Percentiles rank a stretch among this genome's conserved stretches.
phyloP scores from a whole-genome alignment of 495 filamentous ascomycete species.

The Lophiostoma macrostomum region DNA sequence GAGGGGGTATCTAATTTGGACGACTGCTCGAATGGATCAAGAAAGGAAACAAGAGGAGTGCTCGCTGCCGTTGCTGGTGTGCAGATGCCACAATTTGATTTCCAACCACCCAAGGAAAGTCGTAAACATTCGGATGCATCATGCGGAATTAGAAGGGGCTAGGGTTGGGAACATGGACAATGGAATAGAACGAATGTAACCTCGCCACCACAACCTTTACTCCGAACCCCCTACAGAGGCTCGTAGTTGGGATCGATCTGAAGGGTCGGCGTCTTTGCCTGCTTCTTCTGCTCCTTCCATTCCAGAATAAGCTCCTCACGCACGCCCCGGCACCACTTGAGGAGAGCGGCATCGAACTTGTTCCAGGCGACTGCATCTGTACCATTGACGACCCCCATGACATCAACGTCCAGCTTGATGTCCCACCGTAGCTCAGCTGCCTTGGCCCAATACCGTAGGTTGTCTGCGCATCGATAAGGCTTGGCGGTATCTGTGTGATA shows the following conservation, averaged over 20 bases:
- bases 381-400: slow-evolving; percentile 76
- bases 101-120: slow-evolving; percentile 1
- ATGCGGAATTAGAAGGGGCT: slow-evolving; percentile 8
- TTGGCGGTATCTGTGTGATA: slow-evolving; percentile 89
- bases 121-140: slow-evolving; percentile 22
- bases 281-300: slow-evolving; percentile 47
- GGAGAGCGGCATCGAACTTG: slow-evolving; percentile 74
- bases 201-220: neutral
- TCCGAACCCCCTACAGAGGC: neutral
- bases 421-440: slow-evolving; percentile 95
- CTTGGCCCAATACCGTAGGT: slow-evolving; percentile 92
- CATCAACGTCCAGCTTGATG: slow-evolving; percentile 76
- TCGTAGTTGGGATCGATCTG: slow-evolving; percentile 28
- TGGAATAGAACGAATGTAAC: slow-evolving; percentile 2
- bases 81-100: too few relatives aligned
- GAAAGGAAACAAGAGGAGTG: too few relatives aligned
- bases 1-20: neutral
- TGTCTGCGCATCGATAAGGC: slow-evolving; percentile 90
- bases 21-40: too few relatives aligned
- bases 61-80: too few relatives aligned
- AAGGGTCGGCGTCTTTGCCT: slow-evolving; percentile 33
- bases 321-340: slow-evolving; percentile 73
- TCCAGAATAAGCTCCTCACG: slow-evolving; percentile 70
- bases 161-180: slow-evolving; percentile 19
- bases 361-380: slow-evolving; percentile 65